Evolutionary conservation across 2,329 filamentous ascomycete genomes (phyloP).

Genomic region (Lecanicillium sp.): DNA sequence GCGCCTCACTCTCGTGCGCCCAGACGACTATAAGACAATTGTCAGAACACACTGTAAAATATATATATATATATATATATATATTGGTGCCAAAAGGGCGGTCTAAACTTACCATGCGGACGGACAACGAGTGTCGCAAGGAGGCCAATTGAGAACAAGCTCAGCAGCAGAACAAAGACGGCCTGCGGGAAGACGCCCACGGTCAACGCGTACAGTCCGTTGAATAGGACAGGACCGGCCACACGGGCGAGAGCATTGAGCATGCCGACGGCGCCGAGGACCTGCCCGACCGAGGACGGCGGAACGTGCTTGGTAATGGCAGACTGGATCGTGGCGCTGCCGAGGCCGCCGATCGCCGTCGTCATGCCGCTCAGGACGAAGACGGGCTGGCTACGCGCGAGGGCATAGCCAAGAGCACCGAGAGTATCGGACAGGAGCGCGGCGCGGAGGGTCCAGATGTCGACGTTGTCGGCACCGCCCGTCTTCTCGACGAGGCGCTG

Average conservation of each 20-base stretch:
- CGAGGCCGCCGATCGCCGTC: constrained; percentile 75
- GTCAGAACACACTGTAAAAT: not conserved
- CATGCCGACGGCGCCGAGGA: constrained; percentile 84
- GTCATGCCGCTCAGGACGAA: constrained; percentile 69
- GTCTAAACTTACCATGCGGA: constrained; percentile 68
- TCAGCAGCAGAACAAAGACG: constrained; percentile 69
- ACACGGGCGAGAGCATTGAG: constrained; percentile 78
- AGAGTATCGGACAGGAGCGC: constrained; percentile 71
- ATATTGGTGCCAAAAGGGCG: too few species aligned
- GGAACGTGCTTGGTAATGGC: constrained; percentile 88
- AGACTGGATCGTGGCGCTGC: constrained; percentile 76
- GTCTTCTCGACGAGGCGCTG: constrained; percentile 41
- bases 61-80: too few species aligned
- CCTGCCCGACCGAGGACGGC: constrained; percentile 69
- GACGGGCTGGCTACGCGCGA: constrained; percentile 53
- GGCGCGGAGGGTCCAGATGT: constrained; percentile 68
- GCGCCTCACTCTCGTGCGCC: constrained; percentile 10
- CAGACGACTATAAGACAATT: constrained; percentile 1
- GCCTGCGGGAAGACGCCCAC: constrained; percentile 73
- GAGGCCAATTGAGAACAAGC: constrained; percentile 61
- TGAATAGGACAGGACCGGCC: constrained; percentile 75
- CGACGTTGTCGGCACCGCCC: constrained; percentile 68
- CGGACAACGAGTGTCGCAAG: constrained; percentile 63
- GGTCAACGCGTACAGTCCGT: constrained; percentile 76
- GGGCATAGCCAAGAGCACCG: constrained; percentile 69